Conservation (phyloP, 202 grass and related monocot species). For the Carex arenaria region DNA sequence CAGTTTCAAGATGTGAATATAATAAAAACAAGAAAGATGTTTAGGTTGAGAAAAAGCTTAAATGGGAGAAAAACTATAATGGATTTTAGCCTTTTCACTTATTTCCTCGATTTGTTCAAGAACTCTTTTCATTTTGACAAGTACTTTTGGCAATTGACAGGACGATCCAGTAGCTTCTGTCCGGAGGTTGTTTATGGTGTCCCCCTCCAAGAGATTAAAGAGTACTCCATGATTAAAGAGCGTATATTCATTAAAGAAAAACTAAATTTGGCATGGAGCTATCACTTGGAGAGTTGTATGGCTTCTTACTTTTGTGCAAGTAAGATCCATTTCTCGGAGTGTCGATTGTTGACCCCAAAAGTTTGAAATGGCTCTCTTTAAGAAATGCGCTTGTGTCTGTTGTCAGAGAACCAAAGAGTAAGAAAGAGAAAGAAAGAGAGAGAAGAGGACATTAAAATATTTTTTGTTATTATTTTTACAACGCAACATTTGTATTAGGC, state of each 20-base stretch:
- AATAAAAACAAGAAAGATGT: background rate
- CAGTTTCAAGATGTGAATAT: background rate
- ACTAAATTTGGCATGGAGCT: background rate
- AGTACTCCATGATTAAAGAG: constrained; percentile 30
- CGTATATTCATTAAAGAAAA: too few relatives aligned
- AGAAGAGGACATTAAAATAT: background rate
- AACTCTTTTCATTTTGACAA: background rate
- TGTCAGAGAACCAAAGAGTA: background rate
- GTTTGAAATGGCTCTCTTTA: background rate
- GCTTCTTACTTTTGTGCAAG: background rate
- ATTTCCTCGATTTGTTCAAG: background rate
- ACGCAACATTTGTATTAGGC: background rate
- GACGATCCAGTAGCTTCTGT: constrained; percentile 81
- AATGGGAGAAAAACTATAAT: background rate
- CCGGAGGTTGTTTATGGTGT: constrained; percentile 69
- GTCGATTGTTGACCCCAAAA: background rate
- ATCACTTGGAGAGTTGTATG: background rate
- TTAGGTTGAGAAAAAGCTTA: background rate
- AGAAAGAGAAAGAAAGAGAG: background rate
- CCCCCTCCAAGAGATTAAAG: constrained; percentile 50
- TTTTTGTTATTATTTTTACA: background rate
- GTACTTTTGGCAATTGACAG: constrained; percentile 44
- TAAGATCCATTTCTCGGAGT: background rate
- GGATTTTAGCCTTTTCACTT: constrained; percentile 8
- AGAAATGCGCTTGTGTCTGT: background rate